A percentile compares a stretch with the other conserved stretches of the same genome.
These are phyloP conservation scores for Dissophora globulifera DNA, from an alignment of 192 early-diverging fungal genomes.

Conservation along the genomic window DNA sequence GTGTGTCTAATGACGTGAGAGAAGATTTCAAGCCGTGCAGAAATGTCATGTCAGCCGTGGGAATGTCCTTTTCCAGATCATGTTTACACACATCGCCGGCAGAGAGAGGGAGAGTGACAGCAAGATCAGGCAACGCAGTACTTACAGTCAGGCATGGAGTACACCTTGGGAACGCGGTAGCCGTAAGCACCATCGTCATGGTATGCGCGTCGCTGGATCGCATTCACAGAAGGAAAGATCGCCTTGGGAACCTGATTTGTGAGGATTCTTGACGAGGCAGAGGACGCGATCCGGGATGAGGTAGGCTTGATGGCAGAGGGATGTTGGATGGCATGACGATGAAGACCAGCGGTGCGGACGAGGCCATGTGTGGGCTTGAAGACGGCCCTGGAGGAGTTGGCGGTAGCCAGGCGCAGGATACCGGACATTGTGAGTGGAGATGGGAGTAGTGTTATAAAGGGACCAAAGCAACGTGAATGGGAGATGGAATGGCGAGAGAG, in stretches of 20 bases:
- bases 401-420: slow-evolving; percentile 41
- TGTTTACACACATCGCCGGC: too few relatives aligned
- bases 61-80: too few relatives aligned
- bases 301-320: slow-evolving; percentile 8
- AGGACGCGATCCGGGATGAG: slow-evolving; percentile 3
- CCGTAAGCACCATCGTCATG: slow-evolving; percentile 89
- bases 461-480: too few relatives aligned
- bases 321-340: slow-evolving; percentile 38
- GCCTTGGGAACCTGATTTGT: slow-evolving; percentile 1
- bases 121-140: too few relatives aligned
- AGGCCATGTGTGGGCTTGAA: slow-evolving; percentile 22
- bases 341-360: slow-evolving; percentile 35
- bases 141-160: slow-evolving; percentile 81
- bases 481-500: background rate
- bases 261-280: slow-evolving; percentile 16
- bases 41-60: too few relatives aligned
- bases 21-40: too few relatives aligned
- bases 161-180: slow-evolving; percentile 80
- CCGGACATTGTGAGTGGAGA: slow-evolving; percentile 41
- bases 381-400: slow-evolving; percentile 22
- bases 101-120: too few relatives aligned
- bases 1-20: too few relatives aligned
- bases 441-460: background rate
- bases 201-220: slow-evolving; percentile 60
- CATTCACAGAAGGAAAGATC: slow-evolving; percentile 8